These are phyloP conservation scores for Cronartium quercuum DNA, from an alignment of 1,284 basidiomycete species.

Conservation along the genomic window DNA sequence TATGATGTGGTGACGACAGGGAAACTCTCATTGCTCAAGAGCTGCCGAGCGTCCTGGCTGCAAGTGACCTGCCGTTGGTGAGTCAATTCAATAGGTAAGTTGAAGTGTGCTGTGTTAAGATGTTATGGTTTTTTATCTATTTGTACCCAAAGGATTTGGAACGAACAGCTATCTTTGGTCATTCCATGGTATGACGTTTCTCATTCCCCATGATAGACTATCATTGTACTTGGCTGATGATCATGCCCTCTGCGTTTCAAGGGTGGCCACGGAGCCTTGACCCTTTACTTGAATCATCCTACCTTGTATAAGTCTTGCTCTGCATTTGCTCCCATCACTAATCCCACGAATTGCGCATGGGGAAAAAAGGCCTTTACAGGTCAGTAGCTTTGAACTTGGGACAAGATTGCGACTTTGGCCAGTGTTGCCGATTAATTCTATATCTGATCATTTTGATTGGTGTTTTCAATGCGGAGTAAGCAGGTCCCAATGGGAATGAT, in stretches of 20 bases:
- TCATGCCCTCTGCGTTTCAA: conserved; percentile 46
- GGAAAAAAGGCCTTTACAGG: conserved; percentile 77
- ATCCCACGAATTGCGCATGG: conserved; percentile 83
- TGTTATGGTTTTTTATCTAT: neutral
- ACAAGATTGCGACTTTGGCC: neutral
- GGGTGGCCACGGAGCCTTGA: conserved; percentile 94
- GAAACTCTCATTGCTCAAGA: conserved; percentile 71
- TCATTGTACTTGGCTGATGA: neutral
- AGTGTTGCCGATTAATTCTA: neutral
- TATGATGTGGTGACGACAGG: no score
- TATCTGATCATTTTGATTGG: no score
- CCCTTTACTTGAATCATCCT: conserved; percentile 72
- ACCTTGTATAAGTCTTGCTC: conserved; percentile 73
- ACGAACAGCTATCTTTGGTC: conserved; percentile 66
- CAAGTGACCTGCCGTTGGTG: conserved; percentile 59
- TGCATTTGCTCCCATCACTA: conserved; percentile 85
- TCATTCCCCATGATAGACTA: neutral
- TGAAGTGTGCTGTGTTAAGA: neutral
- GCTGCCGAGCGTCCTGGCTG: conserved; percentile 68
- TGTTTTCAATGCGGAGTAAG: no score
- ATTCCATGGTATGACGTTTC: conserved; percentile 49
- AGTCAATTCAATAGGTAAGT: conserved; percentile 33
- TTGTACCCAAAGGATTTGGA: neutral
- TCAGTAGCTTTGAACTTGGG: neutral
- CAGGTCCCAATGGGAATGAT: conserved; percentile 12